Evolutionary conservation across 495 filamentous ascomycete genomes (phyloP).

Genomic region (Tricharina praecox): DNA sequence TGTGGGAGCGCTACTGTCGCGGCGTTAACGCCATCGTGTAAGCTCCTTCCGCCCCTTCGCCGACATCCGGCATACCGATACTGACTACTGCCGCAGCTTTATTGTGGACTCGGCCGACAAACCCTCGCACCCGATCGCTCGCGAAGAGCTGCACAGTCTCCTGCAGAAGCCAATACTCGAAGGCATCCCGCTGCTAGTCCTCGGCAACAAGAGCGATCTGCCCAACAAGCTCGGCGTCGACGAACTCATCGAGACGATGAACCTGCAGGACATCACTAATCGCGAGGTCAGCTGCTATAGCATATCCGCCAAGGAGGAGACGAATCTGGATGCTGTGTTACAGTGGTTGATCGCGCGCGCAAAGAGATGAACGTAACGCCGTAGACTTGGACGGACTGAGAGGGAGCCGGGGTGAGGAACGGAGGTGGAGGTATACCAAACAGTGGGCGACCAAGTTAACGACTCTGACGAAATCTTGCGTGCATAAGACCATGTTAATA

Average conservation of each 20-base stretch:
- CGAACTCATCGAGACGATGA: slow-evolving; percentile 82
- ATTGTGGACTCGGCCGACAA: slow-evolving; percentile 86
- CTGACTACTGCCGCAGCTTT: slow-evolving; percentile 39
- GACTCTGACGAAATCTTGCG: too few species aligned
- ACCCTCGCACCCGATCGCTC: slow-evolving; percentile 64
- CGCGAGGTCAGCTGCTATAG: slow-evolving; percentile 98
- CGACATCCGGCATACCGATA: slow-evolving; percentile 1
- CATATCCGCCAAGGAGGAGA: slow-evolving; percentile 96
- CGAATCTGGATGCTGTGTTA: slow-evolving; percentile 89
- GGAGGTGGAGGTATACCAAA: too few species aligned
- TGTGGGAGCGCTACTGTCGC: slow-evolving; percentile 98
- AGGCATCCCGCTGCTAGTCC: slow-evolving; percentile 84
- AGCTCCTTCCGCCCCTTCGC: slow-evolving; percentile 16
- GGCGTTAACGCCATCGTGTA: slow-evolving; percentile 96
- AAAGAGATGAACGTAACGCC: slow-evolving; percentile 51
- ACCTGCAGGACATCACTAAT: slow-evolving; percentile 73
- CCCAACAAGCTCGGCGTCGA: slow-evolving; percentile 76
- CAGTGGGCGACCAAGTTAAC: too few species aligned
- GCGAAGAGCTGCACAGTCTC: slow-evolving; percentile 77
- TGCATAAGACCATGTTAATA: too few species aligned
- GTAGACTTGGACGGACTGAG: slow-evolving; percentile 41
- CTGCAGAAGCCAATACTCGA: slow-evolving; percentile 72
- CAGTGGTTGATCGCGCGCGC: slow-evolving; percentile 90
- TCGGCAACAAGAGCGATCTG: slow-evolving; percentile 95
- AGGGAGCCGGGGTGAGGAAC: too few species aligned